Evolutionary conservation across 169 alveolate species (phyloP).

Genomic region (Eimeria falciformis): DNA sequence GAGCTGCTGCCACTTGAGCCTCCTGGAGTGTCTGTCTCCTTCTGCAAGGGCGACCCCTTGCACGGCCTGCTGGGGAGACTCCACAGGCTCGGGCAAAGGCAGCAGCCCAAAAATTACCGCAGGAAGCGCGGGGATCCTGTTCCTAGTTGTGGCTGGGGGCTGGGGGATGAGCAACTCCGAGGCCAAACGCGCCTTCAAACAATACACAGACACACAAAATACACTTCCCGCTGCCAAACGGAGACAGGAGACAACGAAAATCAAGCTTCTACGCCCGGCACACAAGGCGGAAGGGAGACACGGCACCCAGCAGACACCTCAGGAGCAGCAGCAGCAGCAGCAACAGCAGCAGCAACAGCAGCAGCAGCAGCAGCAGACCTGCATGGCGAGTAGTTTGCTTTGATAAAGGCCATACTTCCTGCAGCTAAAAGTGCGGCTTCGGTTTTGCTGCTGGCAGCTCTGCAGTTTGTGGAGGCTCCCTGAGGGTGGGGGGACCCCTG

Average conservation of each 20-base stretch:
- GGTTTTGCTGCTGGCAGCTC: slow-evolving; percentile 63
- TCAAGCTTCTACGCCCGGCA: no score
- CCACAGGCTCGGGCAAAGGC: slow-evolving; percentile 56
- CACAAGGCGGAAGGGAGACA: background rate
- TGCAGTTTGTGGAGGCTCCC: slow-evolving; percentile 16
- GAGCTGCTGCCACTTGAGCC: slow-evolving; percentile 48
- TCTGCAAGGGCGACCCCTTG: slow-evolving; percentile 26
- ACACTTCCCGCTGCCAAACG: no score
- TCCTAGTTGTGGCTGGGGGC: slow-evolving; percentile 72
- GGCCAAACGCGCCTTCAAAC: slow-evolving; percentile 71
- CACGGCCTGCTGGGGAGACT: slow-evolving; percentile 51
- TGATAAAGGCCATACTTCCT: slow-evolving; percentile 74
- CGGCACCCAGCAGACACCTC: background rate
- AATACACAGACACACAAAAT: no score
- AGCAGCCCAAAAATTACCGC: slow-evolving; percentile 58
- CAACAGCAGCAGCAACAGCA: background rate
- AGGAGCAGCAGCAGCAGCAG: slow-evolving; percentile 11
- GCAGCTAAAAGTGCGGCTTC: slow-evolving; percentile 76
- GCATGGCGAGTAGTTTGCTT: slow-evolving; percentile 56
- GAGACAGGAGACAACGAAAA: no score
- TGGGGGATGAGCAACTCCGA: slow-evolving; percentile 74
- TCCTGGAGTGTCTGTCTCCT: background rate
- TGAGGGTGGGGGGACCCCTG: slow-evolving; percentile 17
- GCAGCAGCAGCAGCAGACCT: slow-evolving; percentile 61
- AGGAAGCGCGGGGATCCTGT: slow-evolving; percentile 63